Evolutionary conservation across 225 moss, liverwort and hornwort species (phyloP).

Genomic region (Anthoceros angustus): DNA sequence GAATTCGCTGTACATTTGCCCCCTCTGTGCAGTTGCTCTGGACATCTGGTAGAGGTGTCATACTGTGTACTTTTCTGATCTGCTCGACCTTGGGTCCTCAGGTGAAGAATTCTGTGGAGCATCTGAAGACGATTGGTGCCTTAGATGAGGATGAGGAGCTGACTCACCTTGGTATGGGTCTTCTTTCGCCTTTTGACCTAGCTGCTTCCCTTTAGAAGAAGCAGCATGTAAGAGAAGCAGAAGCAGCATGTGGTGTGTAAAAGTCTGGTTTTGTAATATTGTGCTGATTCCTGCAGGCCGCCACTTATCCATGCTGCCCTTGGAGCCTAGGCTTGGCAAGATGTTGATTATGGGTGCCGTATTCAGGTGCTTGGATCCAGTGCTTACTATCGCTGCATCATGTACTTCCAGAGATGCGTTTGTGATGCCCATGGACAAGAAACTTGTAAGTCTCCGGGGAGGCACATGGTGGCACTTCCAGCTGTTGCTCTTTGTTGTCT

Average conservation of each 20-base stretch:
- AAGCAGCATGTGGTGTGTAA: background rate
- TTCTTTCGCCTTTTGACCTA: background rate
- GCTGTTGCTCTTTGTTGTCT: background rate
- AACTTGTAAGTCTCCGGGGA: background rate
- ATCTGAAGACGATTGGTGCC: conserved; percentile 85
- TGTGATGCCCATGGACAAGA: background rate
- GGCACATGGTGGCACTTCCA: background rate
- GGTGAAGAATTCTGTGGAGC: conserved; percentile 60
- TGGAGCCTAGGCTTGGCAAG: conserved; percentile 87
- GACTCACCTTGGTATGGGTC: conserved; percentile 37
- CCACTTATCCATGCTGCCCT: conserved; percentile 73
- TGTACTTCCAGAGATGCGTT: conserved; percentile 3
- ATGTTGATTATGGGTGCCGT: conserved; percentile 20
- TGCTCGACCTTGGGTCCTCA: background rate
- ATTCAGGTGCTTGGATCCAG: background rate
- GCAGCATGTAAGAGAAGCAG: too few species aligned
- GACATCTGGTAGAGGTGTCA: background rate
- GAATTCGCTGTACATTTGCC: background rate
- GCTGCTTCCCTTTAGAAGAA: background rate
- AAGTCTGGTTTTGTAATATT: background rate
- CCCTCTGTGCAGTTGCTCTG: background rate
- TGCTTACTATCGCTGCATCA: background rate
- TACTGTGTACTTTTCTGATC: background rate
- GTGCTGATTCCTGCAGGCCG: conserved; percentile 14
- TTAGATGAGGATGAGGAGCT: conserved; percentile 69